These are phyloP conservation scores for Phytophthora chlamydospora DNA, from an alignment of 352 stramenopile species.

Conservation along the genomic window DNA sequence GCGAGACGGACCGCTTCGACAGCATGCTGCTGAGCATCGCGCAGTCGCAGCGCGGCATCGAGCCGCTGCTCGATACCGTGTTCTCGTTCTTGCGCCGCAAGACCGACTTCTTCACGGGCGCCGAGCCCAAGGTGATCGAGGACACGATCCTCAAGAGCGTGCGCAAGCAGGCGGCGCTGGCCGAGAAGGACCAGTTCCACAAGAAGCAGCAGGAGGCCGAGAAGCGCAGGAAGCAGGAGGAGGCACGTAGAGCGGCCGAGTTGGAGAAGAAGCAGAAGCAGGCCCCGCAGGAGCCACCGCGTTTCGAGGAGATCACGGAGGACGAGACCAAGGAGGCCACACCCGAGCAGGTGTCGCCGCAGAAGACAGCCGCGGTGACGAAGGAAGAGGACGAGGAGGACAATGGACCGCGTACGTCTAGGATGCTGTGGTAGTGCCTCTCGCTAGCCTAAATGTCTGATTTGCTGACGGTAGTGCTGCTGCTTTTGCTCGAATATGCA, in stretches of 20 bases:
- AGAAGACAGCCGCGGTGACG: conserved; percentile 29
- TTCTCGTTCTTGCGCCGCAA: conserved; percentile 99
- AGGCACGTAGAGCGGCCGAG: conserved; percentile 45
- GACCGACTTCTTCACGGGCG: conserved; percentile 98
- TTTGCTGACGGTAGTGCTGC: conserved; percentile 13
- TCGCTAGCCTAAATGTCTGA: conserved; percentile 1
- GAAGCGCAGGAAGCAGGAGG: conserved; percentile 70
- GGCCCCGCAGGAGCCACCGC: conserved; percentile 39
- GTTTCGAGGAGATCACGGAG: conserved; percentile 86
- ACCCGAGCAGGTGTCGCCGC: conserved; percentile 18
- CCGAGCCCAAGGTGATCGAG: conserved; percentile 74
- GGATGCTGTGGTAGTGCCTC: not conserved
- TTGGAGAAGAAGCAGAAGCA: conserved; percentile 66
- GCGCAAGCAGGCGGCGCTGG: conserved; percentile 91
- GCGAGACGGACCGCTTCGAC: conserved; percentile 90
- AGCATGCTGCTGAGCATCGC: conserved; percentile 97
- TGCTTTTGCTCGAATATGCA: conserved; percentile 32
- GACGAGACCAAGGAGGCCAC: conserved; percentile 45
- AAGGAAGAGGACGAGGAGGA: conserved; percentile 75
- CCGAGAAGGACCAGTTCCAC: conserved; percentile 78
- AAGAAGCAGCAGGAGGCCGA: conserved; percentile 85
- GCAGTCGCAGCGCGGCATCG: conserved; percentile 96
- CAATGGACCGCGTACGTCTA: conserved; percentile 58
- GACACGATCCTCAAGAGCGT: conserved; percentile 90
- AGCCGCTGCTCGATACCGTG: conserved; percentile 97